phyloP scores from a whole-genome alignment of 1,139 yeast species.

The Candida smagusa region DNA sequence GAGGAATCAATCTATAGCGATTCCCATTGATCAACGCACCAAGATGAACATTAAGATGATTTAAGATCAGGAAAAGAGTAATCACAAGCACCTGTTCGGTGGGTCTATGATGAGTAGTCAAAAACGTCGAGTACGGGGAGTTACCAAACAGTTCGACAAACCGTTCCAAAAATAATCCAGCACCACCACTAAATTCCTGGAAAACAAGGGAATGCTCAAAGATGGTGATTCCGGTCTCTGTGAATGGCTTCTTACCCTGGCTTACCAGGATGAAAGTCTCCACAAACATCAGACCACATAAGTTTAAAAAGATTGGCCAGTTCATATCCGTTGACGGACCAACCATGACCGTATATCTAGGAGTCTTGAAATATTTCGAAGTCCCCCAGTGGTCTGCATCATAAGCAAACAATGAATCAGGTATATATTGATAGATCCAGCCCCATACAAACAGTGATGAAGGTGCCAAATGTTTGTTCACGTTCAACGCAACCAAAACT shows the following conservation, averaged over 20 bases:
- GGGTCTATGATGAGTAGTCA: slow-evolving; percentile 27
- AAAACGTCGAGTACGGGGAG: slow-evolving; percentile 4
- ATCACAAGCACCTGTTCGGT: slow-evolving; percentile 52
- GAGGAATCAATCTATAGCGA: slow-evolving; percentile 58
- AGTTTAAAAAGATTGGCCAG: slow-evolving; percentile 61
- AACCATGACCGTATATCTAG: slow-evolving; percentile 28
- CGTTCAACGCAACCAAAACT: slow-evolving; percentile 36
- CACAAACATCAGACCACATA: slow-evolving; percentile 64
- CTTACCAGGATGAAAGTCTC: slow-evolving; percentile 67
- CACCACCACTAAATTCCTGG: slow-evolving; percentile 60
- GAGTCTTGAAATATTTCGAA: slow-evolving; percentile 32
- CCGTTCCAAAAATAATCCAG: slow-evolving; percentile 26
- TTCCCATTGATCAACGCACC: slow-evolving; percentile 53
- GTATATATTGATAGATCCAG: slow-evolving; percentile 13
- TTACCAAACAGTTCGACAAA: slow-evolving; percentile 8
- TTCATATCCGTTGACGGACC: slow-evolving; percentile 58
- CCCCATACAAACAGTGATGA: slow-evolving; percentile 17
- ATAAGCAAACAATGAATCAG: slow-evolving; percentile 30
- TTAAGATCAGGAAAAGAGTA: slow-evolving; percentile 48
- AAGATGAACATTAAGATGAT: slow-evolving; percentile 57
- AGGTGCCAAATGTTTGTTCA: slow-evolving; percentile 19
- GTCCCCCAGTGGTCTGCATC: slow-evolving; percentile 24
- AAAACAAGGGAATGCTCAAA: slow-evolving; percentile 74
- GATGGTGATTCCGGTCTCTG: slow-evolving; percentile 67
- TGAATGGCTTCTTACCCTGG: slow-evolving; percentile 55